Conservation (phyloP, 139 green algal species). For the Nannochloris sp. region DNA sequence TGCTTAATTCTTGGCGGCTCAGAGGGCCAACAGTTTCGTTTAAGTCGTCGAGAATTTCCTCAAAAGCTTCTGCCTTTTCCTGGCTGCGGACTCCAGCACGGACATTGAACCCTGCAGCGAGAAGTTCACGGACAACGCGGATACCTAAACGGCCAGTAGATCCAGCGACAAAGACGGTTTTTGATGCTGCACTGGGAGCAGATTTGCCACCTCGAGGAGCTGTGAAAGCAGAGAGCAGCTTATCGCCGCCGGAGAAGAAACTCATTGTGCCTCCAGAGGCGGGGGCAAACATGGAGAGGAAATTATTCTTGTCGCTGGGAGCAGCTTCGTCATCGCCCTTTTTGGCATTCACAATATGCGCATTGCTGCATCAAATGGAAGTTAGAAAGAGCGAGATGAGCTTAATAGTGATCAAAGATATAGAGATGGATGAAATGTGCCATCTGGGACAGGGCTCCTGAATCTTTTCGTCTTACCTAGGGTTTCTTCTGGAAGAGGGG, state of each 20-base stretch:
- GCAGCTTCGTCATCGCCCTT: not conserved
- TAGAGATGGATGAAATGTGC: no score
- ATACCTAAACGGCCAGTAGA: constrained; percentile 68
- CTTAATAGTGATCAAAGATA: no score
- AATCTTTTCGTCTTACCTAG: no score
- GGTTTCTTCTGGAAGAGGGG: no score
- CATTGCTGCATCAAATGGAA: no score
- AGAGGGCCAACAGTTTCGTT: not conserved
- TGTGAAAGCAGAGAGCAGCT: no score
- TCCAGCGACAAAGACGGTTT: constrained; percentile 79
- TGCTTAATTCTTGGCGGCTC: not conserved
- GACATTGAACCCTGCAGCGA: constrained; percentile 52
- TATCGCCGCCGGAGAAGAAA: not conserved
- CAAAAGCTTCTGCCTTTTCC: constrained; percentile 37
- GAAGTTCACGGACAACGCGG: constrained; percentile 58
- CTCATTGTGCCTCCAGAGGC: not conserved
- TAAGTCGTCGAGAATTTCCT: constrained; percentile 17
- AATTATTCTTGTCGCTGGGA: not conserved
- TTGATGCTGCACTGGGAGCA: not conserved
- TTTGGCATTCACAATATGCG: not conserved
- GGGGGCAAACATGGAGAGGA: not conserved
- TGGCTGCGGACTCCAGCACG: constrained; percentile 61
- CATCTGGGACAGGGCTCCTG: no score
- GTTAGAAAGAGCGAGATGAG: no score
- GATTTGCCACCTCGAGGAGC: not conserved